Conservation (phyloP, 2,329 filamentous ascomycete species). For the Alternaria ventricosa region DNA sequence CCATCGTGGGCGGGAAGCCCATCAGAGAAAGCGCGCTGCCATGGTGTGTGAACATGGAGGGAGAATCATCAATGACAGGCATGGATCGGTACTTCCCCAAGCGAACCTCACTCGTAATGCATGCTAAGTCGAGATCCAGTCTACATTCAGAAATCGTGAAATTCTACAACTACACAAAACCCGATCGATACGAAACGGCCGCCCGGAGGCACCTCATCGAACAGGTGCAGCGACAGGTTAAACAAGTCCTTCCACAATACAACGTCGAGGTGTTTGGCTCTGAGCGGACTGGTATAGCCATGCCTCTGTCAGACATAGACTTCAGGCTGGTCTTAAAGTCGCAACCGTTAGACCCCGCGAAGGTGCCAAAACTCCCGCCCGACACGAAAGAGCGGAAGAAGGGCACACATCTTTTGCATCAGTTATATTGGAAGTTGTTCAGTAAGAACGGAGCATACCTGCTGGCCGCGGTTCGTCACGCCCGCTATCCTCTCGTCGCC, state of each 20-base stretch:
- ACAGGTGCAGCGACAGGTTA: slow-evolving; percentile 32
- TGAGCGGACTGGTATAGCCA: slow-evolving; percentile 58
- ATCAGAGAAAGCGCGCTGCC: slow-evolving; percentile 21
- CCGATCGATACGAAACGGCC: slow-evolving; percentile 51
- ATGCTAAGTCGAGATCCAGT: slow-evolving; percentile 13
- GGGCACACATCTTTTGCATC: slow-evolving; percentile 5
- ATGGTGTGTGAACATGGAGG: slow-evolving; percentile 18
- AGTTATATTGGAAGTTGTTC: slow-evolving; percentile 7
- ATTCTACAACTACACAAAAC: slow-evolving; percentile 42
- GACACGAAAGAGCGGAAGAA: slow-evolving; percentile 8
- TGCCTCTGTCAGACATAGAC: slow-evolving; percentile 63
- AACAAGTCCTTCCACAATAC: slow-evolving; percentile 27
- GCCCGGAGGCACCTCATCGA: slow-evolving; percentile 46
- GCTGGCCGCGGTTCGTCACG: slow-evolving; percentile 28
- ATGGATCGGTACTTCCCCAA: slow-evolving; percentile 12
- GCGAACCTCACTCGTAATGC: background rate
- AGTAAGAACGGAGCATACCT: slow-evolving; percentile 15
- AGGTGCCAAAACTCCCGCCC: slow-evolving; percentile 21
- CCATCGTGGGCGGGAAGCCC: slow-evolving; percentile 3
- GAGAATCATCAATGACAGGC: slow-evolving; percentile 2
- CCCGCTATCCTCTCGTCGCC: slow-evolving; percentile 51
- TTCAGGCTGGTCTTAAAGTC: slow-evolving; percentile 45
- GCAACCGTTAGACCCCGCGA: slow-evolving; percentile 3
- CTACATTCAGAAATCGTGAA: slow-evolving; percentile 34
- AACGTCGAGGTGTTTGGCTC: slow-evolving; percentile 60